Conservation (phyloP, 2,329 filamentous ascomycete genomes). For the Cadophora malorum region DNA sequence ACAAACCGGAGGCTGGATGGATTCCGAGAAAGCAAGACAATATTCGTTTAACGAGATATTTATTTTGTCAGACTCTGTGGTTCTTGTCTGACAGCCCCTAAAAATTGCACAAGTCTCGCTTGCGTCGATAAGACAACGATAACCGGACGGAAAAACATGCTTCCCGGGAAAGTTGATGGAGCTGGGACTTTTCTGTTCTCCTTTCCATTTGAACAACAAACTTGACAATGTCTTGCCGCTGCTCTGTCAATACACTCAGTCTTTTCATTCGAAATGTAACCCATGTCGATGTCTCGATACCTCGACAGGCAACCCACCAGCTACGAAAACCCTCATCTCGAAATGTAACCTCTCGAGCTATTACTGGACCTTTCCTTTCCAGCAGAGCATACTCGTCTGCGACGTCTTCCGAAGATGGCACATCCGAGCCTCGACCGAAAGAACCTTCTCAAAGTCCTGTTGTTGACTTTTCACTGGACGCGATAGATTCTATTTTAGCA, state of each 20-base stretch:
- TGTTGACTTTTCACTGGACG: conserved; percentile 47
- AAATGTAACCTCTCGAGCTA: conserved; percentile 1
- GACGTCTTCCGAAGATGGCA: not conserved
- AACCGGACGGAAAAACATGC: conserved; percentile 2
- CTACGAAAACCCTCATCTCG: conserved; percentile 10
- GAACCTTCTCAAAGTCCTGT: conserved; percentile 39
- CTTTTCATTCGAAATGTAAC: conserved; percentile 43
- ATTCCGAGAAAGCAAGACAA: not conserved
- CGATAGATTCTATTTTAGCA: conserved; percentile 45
- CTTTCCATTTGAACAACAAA: not conserved
- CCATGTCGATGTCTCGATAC: conserved; percentile 39
- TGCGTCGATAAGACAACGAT: conserved; percentile 12
- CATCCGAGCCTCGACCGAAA: conserved; percentile 15
- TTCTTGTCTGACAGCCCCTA: not conserved
- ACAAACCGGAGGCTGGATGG: not conserved
- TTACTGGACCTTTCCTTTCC: conserved; percentile 1
- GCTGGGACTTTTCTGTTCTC: conserved; percentile 13
- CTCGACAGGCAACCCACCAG: conserved; percentile 16
- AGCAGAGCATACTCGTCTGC: conserved; percentile 24
- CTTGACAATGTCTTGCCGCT: conserved; percentile 42
- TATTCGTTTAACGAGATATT: not conserved
- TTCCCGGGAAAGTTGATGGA: not conserved
- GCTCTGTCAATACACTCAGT: conserved; percentile 38
- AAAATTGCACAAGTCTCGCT: conserved; percentile 1
- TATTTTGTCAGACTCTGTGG: not conserved